Evolutionary conservation across 2,329 filamentous ascomycete species (phyloP).

Genomic region (Sporothrix globosa): DNA sequence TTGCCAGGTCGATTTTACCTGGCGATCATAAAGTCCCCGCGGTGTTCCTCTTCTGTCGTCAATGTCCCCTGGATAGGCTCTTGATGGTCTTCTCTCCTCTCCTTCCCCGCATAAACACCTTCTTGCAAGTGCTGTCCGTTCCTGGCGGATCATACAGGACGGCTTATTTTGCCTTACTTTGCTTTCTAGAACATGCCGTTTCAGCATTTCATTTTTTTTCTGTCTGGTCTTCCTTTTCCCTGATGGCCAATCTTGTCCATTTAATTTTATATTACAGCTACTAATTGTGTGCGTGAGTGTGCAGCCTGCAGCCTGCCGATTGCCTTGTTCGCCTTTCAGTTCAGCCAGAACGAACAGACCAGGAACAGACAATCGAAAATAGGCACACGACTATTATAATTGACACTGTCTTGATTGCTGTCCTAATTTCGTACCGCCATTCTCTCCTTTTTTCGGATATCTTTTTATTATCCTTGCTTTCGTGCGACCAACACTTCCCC

Average conservation of each 20-base stretch:
- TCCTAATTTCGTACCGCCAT: conserved; percentile 10
- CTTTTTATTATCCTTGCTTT: conserved; percentile 25
- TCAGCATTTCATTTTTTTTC: conserved; percentile 15
- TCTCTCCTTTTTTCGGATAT: neutral
- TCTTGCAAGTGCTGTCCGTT: conserved; percentile 3
- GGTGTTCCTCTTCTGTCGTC: neutral
- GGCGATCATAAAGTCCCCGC: conserved; percentile 29
- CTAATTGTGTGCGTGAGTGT: conserved; percentile 25
- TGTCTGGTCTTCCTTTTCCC: neutral
- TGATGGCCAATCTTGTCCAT: neutral
- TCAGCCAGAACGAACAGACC: conserved; percentile 21
- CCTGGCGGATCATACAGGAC: conserved; percentile 31
- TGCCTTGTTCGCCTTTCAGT: conserved; percentile 14
- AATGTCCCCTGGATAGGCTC: neutral
- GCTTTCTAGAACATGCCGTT: conserved; percentile 28
- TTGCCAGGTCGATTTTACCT: conserved; percentile 11
- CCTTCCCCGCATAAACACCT: conserved; percentile 11
- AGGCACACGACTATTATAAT: conserved; percentile 25
- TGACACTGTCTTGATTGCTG: neutral
- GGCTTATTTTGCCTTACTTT: conserved; percentile 31
- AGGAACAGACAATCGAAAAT: conserved; percentile 18
- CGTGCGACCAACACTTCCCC: conserved; percentile 9
- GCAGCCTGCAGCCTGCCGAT: conserved; percentile 28
- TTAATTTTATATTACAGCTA: conserved; percentile 20
- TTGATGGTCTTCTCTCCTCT: neutral